Evolutionary conservation across 352 stramenopile genomes (phyloP).

Genomic region (Globisporangium emineosum): DNA sequence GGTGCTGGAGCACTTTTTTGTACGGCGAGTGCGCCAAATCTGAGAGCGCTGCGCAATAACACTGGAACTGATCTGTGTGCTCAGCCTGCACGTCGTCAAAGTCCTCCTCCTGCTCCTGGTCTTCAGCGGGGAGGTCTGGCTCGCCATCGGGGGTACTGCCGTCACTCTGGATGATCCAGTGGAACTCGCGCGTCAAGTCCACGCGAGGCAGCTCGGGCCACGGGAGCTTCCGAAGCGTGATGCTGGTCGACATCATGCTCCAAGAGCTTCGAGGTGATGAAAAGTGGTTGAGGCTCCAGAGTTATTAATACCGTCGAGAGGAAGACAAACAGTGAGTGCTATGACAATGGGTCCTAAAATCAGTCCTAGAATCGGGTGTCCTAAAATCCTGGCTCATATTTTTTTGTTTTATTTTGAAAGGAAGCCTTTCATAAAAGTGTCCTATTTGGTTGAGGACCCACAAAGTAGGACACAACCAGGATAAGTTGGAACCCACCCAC

Average conservation of each 20-base stretch:
- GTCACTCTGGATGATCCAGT: constrained; percentile 32
- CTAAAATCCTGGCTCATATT: no score
- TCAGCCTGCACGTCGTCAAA: neutral
- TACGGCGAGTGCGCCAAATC: constrained; percentile 35
- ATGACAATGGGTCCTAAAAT: no score
- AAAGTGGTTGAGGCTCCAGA: no score
- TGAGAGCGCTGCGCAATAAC: neutral
- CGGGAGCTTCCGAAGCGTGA: constrained; percentile 25
- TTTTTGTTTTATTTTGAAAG: no score
- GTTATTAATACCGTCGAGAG: no score
- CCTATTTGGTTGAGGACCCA: no score
- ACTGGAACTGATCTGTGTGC: neutral
- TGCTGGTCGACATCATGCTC: neutral
- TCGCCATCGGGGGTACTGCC: constrained; percentile 6
- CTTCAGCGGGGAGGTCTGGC: constrained; percentile 9
- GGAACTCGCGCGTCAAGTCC: constrained; percentile 41
- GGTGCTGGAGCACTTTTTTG: constrained; percentile 22
- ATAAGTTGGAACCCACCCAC: neutral
- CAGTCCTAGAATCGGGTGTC: no score
- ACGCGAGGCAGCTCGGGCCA: constrained; percentile 33
- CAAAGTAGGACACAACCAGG: neutral
- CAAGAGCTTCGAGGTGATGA: neutral
- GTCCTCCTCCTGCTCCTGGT: no score
- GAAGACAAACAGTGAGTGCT: no score
- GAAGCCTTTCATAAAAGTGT: no score